phyloP scores from a whole-genome alignment of 192 early-diverging fungal genomes.

The Coemansia javaensis region DNA sequence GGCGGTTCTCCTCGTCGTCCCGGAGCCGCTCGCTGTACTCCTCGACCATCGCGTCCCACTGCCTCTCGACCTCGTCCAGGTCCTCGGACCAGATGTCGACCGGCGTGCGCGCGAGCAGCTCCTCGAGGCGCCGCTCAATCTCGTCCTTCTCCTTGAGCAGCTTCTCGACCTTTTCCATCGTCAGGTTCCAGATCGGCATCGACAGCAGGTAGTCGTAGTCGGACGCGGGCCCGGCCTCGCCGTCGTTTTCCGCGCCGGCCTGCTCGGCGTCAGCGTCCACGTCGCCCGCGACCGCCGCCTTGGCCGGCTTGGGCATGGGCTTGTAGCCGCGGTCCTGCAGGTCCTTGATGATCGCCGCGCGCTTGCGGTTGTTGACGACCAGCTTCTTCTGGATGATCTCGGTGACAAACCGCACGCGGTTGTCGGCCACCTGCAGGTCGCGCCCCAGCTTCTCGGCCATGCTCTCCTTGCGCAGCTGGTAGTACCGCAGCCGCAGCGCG shows the following conservation, averaged over 20 bases:
- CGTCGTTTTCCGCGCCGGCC: constrained; percentile 16
- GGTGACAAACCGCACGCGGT: constrained; percentile 82
- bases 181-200: constrained; percentile 90
- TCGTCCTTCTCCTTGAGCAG: constrained; percentile 63
- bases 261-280: constrained; percentile 53
- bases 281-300: constrained; percentile 41
- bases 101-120: constrained; percentile 59
- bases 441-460: constrained; percentile 61
- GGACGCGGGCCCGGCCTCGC: constrained; percentile 14
- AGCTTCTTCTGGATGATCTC: constrained; percentile 86
- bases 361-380: constrained; percentile 81
- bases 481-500: constrained; percentile 73
- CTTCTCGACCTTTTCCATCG: constrained; percentile 78
- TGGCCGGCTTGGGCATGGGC: constrained; percentile 53
- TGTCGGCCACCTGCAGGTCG: constrained; percentile 67
- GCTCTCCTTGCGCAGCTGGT: constrained; percentile 80
- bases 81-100: constrained; percentile 81
- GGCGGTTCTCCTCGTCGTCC: constrained; percentile 40
- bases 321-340: constrained; percentile 65
- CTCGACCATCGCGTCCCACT: constrained; percentile 66
- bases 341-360: constrained; percentile 66
- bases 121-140: constrained; percentile 66
- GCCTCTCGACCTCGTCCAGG: constrained; percentile 73
- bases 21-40: constrained; percentile 33
- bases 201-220: constrained; percentile 82